phyloP scores from a whole-genome alignment of 202 grass and related monocot species.

The Elaeis oleifera region DNA sequence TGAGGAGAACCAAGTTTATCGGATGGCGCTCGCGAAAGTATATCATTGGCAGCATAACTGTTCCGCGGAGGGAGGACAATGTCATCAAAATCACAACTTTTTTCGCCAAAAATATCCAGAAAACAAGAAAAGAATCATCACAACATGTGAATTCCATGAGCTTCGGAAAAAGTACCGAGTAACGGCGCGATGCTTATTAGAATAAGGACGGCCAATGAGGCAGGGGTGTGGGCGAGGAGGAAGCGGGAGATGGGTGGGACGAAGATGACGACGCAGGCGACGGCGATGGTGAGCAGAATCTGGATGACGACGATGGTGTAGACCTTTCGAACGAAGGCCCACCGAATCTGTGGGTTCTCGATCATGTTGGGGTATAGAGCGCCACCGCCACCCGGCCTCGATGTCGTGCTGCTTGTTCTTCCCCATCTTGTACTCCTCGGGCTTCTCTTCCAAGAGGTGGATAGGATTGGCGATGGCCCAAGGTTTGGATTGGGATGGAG shows the following conservation, averaged over 20 bases:
- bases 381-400: constrained; percentile 8
- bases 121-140: no score
- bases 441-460: no score
- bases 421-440: no score
- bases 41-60: constrained; percentile 74
- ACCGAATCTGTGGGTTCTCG: constrained; percentile 60
- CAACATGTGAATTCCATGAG: background rate
- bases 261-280: constrained; percentile 33
- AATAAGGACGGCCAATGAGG: constrained; percentile 25
- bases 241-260: constrained; percentile 28
- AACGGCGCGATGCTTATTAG: constrained; percentile 38
- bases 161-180: constrained; percentile 24
- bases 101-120: no score
- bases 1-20: constrained; percentile 59
- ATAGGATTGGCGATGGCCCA: no score
- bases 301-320: constrained; percentile 58
- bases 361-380: constrained; percentile 52
- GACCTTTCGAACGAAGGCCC: constrained; percentile 93
- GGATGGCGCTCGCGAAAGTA: constrained; percentile 55
- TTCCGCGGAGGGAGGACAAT: background rate
- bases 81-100: no score
- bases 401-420: constrained; percentile 17
- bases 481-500: no score
- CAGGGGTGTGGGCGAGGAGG: constrained; percentile 32
- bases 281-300: constrained; percentile 44